Conservation (phyloP, 441 rosid genomes). For the Kokia cookei region DNA sequence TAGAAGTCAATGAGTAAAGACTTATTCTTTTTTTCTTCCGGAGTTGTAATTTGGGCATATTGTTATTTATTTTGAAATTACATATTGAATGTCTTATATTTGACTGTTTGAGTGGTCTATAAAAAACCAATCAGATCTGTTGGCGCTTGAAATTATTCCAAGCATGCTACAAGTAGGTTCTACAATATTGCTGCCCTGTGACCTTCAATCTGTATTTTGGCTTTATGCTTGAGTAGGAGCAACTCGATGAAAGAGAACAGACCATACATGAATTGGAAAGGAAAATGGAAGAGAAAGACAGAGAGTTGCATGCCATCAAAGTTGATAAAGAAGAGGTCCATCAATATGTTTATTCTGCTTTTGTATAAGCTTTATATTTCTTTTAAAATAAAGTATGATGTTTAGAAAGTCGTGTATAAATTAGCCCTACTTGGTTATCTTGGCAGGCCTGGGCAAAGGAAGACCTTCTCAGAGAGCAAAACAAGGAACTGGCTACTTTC, state of each 20-base stretch:
- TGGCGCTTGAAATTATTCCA: conserved; percentile 1
- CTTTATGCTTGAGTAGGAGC: conserved; percentile 52
- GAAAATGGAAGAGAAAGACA: conserved; percentile 80
- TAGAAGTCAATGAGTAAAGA: background rate
- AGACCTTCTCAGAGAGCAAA: conserved; percentile 86
- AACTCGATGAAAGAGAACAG: conserved; percentile 68
- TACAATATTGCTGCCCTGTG: background rate
- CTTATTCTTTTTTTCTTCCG: background rate
- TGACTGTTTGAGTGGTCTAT: background rate
- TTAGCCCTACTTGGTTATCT: conserved; percentile 6
- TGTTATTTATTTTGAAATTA: background rate
- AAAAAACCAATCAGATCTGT: background rate
- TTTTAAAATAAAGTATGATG: background rate
- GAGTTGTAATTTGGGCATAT: background rate
- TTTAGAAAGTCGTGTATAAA: background rate
- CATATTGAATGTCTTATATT: background rate
- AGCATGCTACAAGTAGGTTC: background rate
- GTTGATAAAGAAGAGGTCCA: conserved; percentile 89
- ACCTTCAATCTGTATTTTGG: background rate
- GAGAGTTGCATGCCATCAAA: conserved; percentile 75
- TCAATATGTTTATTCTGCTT: conserved; percentile 10
- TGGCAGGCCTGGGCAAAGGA: conserved; percentile 95
- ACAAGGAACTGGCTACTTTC: conserved; percentile 76
- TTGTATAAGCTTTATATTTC: background rate
- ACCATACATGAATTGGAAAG: conserved; percentile 68